Percentiles rank a stretch among this genome's conserved stretches.
Evolutionary conservation across 1,284 basidiomycete species (phyloP).

Genomic region (Malassezia slooffiae): DNA sequence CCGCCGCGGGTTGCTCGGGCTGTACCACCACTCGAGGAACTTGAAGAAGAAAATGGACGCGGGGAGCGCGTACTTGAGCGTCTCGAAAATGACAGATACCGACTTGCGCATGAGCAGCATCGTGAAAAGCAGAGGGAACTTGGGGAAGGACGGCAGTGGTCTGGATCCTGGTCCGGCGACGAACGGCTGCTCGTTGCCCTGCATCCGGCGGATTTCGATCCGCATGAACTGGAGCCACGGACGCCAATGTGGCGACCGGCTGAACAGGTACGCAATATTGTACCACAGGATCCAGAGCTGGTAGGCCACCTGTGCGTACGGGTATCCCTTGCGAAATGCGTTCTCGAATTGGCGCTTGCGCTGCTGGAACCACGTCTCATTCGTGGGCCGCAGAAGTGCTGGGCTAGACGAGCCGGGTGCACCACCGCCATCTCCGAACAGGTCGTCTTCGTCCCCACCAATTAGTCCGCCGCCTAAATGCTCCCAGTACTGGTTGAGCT

Average conservation of each 20-base stretch:
- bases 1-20: slow-evolving; percentile 64
- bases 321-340: slow-evolving; percentile 62
- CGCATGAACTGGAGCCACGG: slow-evolving; percentile 82
- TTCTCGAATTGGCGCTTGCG: neutral
- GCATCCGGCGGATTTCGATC: slow-evolving; percentile 66
- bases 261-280: slow-evolving; percentile 84
- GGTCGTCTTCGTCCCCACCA: slow-evolving; percentile 47
- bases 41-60: slow-evolving; percentile 92
- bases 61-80: slow-evolving; percentile 67
- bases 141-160: neutral
- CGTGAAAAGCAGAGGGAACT: slow-evolving; percentile 14
- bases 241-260: slow-evolving; percentile 71
- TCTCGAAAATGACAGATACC: slow-evolving; percentile 34
- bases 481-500: slow-evolving; percentile 81
- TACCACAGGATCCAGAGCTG: slow-evolving; percentile 67
- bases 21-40: slow-evolving; percentile 99
- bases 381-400: neutral
- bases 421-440: slow-evolving; percentile 51
- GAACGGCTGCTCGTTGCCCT: slow-evolving; percentile 38
- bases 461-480: slow-evolving; percentile 66
- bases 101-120: slow-evolving; percentile 18
- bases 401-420: too few relatives aligned
- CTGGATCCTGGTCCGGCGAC: neutral
- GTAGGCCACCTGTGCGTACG: slow-evolving; percentile 64
- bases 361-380: neutral